Evolutionary conservation across 2,329 filamentous ascomycete species (phyloP), one percentile per base, ranked within the genome.

Genomic region (Penicillium sp.): DNA sequence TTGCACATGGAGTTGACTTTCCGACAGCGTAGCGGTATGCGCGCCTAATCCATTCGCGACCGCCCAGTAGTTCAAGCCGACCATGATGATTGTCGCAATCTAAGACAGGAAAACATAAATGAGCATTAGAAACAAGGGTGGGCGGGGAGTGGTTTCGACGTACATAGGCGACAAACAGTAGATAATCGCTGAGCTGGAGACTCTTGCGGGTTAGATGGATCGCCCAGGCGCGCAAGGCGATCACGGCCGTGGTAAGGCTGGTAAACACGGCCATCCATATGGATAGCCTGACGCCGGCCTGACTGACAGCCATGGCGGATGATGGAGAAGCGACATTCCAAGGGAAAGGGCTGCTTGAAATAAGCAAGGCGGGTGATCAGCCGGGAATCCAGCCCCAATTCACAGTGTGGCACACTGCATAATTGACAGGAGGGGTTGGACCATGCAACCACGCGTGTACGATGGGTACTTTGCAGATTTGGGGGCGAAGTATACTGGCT

Each of bases 221-320:
- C 24, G 52, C 52, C 52, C 52, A 54, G 6, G 51, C 29, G 5
- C 52, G 52, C 21, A 54, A 15, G 15, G 26, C 47, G 45, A 54
- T 42, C 28, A 54, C 47, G 13, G 39, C 47, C 21, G 29, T 51
- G 23, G 52, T 54, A 6, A 54, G 4, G 38, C 23, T 26, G n/a
- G 52, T 54, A 34, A 54, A 54, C 16, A 54, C 47, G 23, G 52
- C 52, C 43, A 51, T 51, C 52, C 52, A 54, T 28, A 54, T 47
- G 13, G 52, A 50, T n/a, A 54, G 21, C 52, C 44, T 36, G 26
- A 54, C 28, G 23, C 52, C 52, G 8, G 41, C 42, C 12, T 36
- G 43, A 44, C 47, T 50, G 38, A 44, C 39, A 38, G 15, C 39
- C 52, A 54, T 54, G n/a, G 18, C 41, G 49, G 23, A 10, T 18